phyloP scores from a whole-genome alignment of 2,329 filamentous ascomycete genomes.

The Pyrenochaeta sp. region DNA sequence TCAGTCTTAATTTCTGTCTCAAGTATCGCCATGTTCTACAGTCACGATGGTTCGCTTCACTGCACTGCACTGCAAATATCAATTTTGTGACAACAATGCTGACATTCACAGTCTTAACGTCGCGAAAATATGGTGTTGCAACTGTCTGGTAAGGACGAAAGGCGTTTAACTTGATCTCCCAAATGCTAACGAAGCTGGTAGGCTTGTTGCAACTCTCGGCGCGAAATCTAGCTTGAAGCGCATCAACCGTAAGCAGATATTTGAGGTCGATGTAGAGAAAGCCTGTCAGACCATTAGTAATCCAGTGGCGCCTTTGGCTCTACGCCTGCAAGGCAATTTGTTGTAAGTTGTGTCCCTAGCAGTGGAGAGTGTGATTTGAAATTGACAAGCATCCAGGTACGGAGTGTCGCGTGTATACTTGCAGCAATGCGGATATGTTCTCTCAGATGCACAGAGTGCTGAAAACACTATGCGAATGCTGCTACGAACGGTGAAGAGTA shows the following conservation, averaged over 20 bases:
- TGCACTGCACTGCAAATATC: neutral
- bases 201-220: slow-evolving; percentile 91
- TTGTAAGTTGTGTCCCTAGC: slow-evolving; percentile 61
- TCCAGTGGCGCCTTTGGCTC: slow-evolving; percentile 84
- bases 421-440: slow-evolving; percentile 87
- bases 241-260: slow-evolving; percentile 84
- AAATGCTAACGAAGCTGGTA: slow-evolving; percentile 53
- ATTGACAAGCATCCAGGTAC: slow-evolving; percentile 41
- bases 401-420: slow-evolving; percentile 85
- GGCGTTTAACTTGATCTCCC: neutral
- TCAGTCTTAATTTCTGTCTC: slow-evolving; percentile 12
- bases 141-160: slow-evolving; percentile 80
- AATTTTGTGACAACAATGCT: slow-evolving; percentile 20
- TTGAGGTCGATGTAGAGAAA: slow-evolving; percentile 84
- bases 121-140: slow-evolving; percentile 86
- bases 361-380: neutral
- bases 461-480: slow-evolving; percentile 77
- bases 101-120: slow-evolving; percentile 72
- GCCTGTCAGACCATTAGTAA: slow-evolving; percentile 89
- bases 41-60: slow-evolving; percentile 78
- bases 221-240: slow-evolving; percentile 74
- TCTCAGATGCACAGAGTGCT: slow-evolving; percentile 79
- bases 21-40: slow-evolving; percentile 81
- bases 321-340: slow-evolving; percentile 88
- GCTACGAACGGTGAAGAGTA: slow-evolving; percentile 65